These are phyloP conservation scores for Microbotryum lychnidis-dioicae DNA, from an alignment of 1,284 basidiomycete genomes.

Conservation along the genomic window DNA sequence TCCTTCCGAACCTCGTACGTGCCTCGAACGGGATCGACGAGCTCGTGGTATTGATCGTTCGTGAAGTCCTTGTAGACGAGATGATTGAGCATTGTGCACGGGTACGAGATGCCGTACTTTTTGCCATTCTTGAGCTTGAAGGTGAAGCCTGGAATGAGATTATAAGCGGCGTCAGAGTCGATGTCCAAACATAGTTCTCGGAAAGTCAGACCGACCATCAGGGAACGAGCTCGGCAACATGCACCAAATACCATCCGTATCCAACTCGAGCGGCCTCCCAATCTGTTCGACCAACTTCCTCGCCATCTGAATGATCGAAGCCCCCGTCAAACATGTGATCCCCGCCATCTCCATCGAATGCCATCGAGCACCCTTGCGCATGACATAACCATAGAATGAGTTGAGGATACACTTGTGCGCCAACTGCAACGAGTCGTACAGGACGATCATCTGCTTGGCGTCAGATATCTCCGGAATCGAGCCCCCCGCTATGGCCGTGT, in stretches of 20 bases:
- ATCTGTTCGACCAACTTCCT: conserved; percentile 94
- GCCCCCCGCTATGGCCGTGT: conserved; percentile 60
- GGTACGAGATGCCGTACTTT: conserved; percentile 85
- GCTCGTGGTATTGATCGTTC: conserved; percentile 95
- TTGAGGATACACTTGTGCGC: conserved; percentile 99
- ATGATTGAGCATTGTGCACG: conserved; percentile 99
- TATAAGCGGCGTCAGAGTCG: neutral
- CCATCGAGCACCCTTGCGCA: conserved; percentile 99
- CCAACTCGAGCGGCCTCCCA: conserved; percentile 90
- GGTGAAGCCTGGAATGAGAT: conserved; percentile 59
- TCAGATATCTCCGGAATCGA: conserved; percentile 83
- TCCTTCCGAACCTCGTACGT: conserved; percentile 83
- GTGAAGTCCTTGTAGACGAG: conserved; percentile 93
- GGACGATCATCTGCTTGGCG: conserved; percentile 98
- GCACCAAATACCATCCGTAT: conserved; percentile 99
- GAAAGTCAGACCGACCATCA: conserved; percentile 48
- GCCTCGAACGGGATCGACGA: conserved; percentile 68
- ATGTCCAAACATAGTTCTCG: neutral
- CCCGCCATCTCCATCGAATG: conserved; percentile 99
- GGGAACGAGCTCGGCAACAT: conserved; percentile 98
- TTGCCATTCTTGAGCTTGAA: conserved; percentile 88
- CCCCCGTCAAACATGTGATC: conserved; percentile 97
- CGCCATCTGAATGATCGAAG: conserved; percentile 99
- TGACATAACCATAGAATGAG: conserved; percentile 99
- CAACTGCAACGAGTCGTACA: conserved; percentile 98